Conservation (phyloP, 2,329 filamentous ascomycete genomes). For the Sclerotinia trifoliorum region DNA sequence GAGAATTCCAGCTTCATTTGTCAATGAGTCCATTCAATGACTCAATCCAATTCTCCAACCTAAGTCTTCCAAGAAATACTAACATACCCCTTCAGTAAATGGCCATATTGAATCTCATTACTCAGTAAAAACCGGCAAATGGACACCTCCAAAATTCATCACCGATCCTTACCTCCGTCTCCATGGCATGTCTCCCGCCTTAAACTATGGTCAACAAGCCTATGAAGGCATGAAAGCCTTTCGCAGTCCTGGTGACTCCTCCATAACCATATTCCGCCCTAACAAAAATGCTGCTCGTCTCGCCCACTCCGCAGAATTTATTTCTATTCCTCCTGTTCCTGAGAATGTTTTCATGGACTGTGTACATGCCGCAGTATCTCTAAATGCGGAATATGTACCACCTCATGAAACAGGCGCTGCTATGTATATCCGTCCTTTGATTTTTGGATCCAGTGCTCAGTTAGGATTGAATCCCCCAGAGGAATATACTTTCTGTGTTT, state of each 20-base stretch:
- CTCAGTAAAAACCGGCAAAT: conserved; percentile 69
- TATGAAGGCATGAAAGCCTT: conserved; percentile 99
- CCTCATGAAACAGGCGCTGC: conserved; percentile 85
- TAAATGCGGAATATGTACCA: conserved; percentile 89
- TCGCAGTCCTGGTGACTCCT: conserved; percentile 63
- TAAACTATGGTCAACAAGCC: conserved; percentile 97
- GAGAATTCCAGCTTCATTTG: conserved; percentile 16
- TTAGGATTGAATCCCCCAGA: conserved; percentile 83
- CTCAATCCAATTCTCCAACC: neutral
- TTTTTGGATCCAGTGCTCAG: conserved; percentile 86
- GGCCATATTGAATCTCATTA: conserved; percentile 91
- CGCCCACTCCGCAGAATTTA: conserved; percentile 78
- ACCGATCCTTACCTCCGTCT: conserved; percentile 80
- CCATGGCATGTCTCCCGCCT: conserved; percentile 90
- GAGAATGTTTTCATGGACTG: conserved; percentile 72
- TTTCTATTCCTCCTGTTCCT: conserved; percentile 80
- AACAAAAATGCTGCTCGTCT: conserved; percentile 80
- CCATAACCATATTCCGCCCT: conserved; percentile 85
- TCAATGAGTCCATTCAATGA: neutral
- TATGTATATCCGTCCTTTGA: conserved; percentile 86
- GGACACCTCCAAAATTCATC: conserved; percentile 77
- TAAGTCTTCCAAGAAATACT: neutral
- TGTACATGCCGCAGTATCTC: conserved; percentile 75
- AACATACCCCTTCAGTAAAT: conserved; percentile 61
- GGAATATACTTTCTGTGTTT: conserved; percentile 89